Evolutionary conservation across 2,329 filamentous ascomycete species (phyloP).

Genomic region (Beauveria sp.): DNA sequence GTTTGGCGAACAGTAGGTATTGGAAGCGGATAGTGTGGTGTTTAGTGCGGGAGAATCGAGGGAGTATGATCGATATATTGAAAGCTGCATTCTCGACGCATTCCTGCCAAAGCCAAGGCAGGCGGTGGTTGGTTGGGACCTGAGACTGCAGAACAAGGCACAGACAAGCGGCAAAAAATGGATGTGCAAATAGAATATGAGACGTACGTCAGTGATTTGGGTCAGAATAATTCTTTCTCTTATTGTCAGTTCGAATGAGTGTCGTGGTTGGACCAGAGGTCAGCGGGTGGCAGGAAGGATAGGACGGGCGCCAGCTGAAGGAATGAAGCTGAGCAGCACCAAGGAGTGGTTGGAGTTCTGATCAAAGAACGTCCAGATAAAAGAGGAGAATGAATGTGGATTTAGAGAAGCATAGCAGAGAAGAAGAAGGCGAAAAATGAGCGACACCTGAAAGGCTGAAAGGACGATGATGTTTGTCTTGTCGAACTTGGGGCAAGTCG

Average conservation of each 20-base stretch:
- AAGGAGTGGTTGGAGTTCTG: constrained; percentile 14
- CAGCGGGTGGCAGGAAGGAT: constrained; percentile 22
- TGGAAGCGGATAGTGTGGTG: background rate
- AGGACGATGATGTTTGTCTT: background rate
- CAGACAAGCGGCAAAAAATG: background rate
- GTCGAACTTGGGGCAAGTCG: constrained; percentile 11
- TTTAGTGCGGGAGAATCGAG: background rate
- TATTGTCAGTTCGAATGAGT: constrained; percentile 7
- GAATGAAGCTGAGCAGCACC: constrained; percentile 25
- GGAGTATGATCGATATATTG: constrained; percentile 1
- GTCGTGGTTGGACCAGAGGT: constrained; percentile 9
- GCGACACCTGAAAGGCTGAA: background rate
- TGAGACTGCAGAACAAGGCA: background rate
- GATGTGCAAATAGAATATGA: background rate
- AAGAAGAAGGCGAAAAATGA: constrained; percentile 14
- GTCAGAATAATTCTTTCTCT: background rate
- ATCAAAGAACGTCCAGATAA: constrained; percentile 8
- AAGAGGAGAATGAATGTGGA: constrained; percentile 14
- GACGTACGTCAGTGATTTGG: constrained; percentile 2
- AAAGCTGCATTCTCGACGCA: constrained; percentile 4
- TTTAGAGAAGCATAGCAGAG: constrained; percentile 16
- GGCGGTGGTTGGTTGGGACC: background rate
- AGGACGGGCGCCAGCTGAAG: constrained; percentile 32
- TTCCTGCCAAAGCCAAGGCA: background rate
- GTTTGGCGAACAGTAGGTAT: background rate